Conservation (phyloP, 179 eudicot species). For the Beta lomatogona region DNA sequence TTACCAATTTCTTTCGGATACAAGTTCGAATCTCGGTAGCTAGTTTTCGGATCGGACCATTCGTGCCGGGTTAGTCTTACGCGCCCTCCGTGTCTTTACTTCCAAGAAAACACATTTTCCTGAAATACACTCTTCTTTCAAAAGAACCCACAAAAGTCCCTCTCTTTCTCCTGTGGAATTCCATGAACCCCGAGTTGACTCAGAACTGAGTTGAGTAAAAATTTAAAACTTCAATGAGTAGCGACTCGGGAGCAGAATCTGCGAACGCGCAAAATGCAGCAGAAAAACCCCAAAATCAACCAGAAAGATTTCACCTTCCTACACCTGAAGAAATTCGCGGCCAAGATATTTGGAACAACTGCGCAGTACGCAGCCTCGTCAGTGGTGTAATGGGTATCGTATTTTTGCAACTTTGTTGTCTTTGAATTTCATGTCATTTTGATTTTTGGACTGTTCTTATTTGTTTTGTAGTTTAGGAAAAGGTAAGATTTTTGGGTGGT, state of each 20-base stretch:
- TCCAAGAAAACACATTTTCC: conserved; percentile 4
- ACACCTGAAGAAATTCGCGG: conserved; percentile 78
- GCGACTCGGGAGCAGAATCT: conserved; percentile 36
- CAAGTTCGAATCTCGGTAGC: no score
- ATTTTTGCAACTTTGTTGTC: background rate
- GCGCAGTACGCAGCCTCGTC: conserved; percentile 84
- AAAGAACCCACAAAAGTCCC: background rate
- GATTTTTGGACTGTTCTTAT: background rate
- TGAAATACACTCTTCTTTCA: background rate
- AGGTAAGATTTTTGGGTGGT: background rate
- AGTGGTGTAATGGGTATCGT: conserved; percentile 83
- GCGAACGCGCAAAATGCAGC: conserved; percentile 32
- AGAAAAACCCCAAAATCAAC: conserved; percentile 26
- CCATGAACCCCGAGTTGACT: background rate
- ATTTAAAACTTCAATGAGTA: conserved; percentile 35
- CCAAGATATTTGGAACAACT: conserved; percentile 95
- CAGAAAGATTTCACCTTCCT: conserved; percentile 66
- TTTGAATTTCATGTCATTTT: background rate
- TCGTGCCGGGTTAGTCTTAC: no score
- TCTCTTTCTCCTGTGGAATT: background rate
- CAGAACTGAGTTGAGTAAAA: background rate
- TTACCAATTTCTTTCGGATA: no score
- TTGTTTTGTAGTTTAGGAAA: background rate
- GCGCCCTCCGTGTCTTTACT: background rate
- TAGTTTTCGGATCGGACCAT: no score